Evolutionary conservation across 2,329 filamentous ascomycete genomes (phyloP), one percentile per base, ranked within the genome.

Genomic region (Pestalotiopsis sp.): DNA sequence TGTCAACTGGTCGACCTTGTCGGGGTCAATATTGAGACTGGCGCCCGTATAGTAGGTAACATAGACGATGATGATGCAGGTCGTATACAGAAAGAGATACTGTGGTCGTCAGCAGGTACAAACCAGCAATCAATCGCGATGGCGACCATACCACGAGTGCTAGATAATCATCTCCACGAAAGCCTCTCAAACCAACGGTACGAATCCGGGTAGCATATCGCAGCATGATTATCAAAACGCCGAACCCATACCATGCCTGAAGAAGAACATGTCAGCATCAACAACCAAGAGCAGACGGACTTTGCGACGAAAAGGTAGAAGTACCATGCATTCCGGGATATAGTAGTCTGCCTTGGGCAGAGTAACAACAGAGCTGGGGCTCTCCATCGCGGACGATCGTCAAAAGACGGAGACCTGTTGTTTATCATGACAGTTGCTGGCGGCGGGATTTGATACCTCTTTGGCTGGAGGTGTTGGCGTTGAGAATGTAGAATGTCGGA

Each of bases 1-100:
- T 2, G 71, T 72, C 2, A 77, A 68, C 1, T 45, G 23, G 0
- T 66, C 23, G 2, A 72, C 69, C 9, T 66, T 40, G 2, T 70
- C 70, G 9, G 71, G 65, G 2, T 70, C 72, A 1, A 77, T 69
- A 58, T 77, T 70, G 36, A 77, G 70, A 25, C 71, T 74, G 0
- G 65, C 71, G 1, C 74, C 75, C 1, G 73, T 74, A 49, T 73
- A 68, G 25, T 77, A 76, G 1, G 74, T 76, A 12, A 74, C 52
- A 31, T 75, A 70, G 4, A 73, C 73, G 40, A 75, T 71, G 7
- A 70, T 68, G 17, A 69, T 69, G n/a, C 75, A 73, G 23, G 72
- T 58, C 2, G 72, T 74, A 67, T 75, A 75, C 1, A 77, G 36
- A 4, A 61, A 31, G 23, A 77, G 67, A 20, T 71, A 75, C 74